A percentile compares a stretch with the other conserved stretches of the same genome.
These are phyloP conservation scores for Mycena citricolor DNA, from an alignment of 1,284 basidiomycete species.

Conservation along the genomic window DNA sequence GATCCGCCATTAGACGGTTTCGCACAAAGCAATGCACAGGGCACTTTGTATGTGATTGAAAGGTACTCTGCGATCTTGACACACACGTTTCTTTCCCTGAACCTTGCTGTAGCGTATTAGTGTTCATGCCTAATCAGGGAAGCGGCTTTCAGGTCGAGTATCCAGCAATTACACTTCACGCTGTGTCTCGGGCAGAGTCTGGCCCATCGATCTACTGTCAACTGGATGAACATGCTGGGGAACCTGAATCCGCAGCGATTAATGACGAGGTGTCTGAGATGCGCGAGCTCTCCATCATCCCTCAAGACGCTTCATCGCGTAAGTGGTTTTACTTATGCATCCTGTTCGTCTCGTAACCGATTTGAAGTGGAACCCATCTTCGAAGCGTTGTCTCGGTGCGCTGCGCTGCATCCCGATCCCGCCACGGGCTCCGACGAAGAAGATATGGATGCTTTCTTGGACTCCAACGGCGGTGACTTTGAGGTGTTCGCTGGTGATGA, in stretches of 20 bases:
- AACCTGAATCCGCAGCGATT: constrained; percentile 27
- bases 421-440: constrained; percentile 51
- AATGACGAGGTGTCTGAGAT: constrained; percentile 56
- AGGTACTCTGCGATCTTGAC: constrained; percentile 47
- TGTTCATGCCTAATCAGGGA: constrained; percentile 70
- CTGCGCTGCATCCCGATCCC: constrained; percentile 85
- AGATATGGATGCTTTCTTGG: constrained; percentile 61
- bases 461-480: constrained; percentile 48
- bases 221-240: constrained; percentile 61
- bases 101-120: constrained; percentile 56
- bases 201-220: constrained; percentile 86
- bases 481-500: constrained; percentile 63
- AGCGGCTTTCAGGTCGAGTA: constrained; percentile 80
- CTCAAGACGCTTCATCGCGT: constrained; percentile 61
- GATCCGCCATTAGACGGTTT: constrained; percentile 68
- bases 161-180: constrained; percentile 85
- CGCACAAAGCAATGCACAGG: constrained; percentile 49
- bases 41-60: constrained; percentile 79
- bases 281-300: constrained; percentile 76
- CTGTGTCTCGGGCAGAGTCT: constrained; percentile 69
- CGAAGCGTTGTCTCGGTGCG: constrained; percentile 84
- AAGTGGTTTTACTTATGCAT: constrained; percentile 31
- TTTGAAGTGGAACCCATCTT: constrained; percentile 82
- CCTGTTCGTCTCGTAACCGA: constrained; percentile 8
- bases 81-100: constrained; percentile 29